A percentile compares a stretch with the other conserved stretches of the same genome.
These are phyloP conservation scores for Aphanomyces cochlioides DNA, from an alignment of 352 stramenopile genomes.

Conservation along the genomic window DNA sequence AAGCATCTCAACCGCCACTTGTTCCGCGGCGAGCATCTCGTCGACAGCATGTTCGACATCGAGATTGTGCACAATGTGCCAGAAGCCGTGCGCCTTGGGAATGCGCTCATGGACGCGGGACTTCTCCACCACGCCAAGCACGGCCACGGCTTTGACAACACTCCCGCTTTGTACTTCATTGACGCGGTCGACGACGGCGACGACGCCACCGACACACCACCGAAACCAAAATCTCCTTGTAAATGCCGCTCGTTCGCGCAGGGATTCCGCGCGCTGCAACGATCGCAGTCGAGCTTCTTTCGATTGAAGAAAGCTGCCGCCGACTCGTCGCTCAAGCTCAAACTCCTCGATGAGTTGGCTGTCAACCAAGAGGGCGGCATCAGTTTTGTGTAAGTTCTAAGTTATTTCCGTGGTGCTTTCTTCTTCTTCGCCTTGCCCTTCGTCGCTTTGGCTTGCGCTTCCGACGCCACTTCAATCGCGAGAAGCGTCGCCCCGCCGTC, in stretches of 20 bases:
- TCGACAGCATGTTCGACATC: slow-evolving; percentile 59
- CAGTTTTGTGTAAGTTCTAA: neutral
- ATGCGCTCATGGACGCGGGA: slow-evolving; percentile 59
- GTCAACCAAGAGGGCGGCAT: neutral
- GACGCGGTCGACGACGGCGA: slow-evolving; percentile 29
- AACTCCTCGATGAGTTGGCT: slow-evolving; percentile 3
- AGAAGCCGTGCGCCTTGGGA: slow-evolving; percentile 53
- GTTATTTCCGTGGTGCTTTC: slow-evolving; percentile 8
- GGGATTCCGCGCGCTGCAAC: neutral
- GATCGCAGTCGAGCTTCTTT: slow-evolving; percentile 1
- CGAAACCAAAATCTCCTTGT: neutral
- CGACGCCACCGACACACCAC: neutral
- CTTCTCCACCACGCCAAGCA: slow-evolving; percentile 60
- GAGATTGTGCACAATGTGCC: slow-evolving; percentile 46
- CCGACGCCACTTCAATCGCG: slow-evolving; percentile 25
- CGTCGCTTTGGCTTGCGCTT: slow-evolving; percentile 11
- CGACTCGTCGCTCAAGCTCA: slow-evolving; percentile 2
- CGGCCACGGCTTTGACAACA: slow-evolving; percentile 46
- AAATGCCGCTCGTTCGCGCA: neutral
- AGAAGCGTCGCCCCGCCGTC: slow-evolving; percentile 26
- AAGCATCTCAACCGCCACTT: neutral
- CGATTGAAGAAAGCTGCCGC: slow-evolving; percentile 2
- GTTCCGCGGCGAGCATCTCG: slow-evolving; percentile 43
- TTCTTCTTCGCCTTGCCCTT: slow-evolving; percentile 10
- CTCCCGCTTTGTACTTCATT: slow-evolving; percentile 50